Evolutionary conservation across 495 filamentous ascomycete species (phyloP), one percentile per base, ranked within the genome.

Genomic region (Pyrenula massariospora): DNA sequence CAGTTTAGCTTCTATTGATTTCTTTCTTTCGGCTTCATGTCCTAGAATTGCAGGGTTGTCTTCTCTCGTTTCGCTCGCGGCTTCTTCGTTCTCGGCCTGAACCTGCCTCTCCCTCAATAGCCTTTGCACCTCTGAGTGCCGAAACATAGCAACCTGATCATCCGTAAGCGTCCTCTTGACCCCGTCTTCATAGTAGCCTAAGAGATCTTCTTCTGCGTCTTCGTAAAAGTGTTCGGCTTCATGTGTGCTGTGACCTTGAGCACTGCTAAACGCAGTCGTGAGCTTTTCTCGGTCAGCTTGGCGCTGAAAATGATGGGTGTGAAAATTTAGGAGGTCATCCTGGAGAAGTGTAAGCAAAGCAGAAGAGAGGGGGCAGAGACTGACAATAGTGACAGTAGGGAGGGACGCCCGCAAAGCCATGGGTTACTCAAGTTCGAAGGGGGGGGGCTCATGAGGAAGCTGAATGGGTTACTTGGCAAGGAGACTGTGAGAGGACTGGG

Each of bases 121-220:
- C 8, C 76, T 63, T 63, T 95, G 83, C 49, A 97, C 79, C 70
- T 98, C 93, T 12, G 85, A 93, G 65, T 93, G 87, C 57, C 93
- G 76, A 65, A 97, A 96, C 47, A 95, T 93, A 19, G 77, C 82
- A 50, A 96, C 88, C 70, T 98, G 87, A 56, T 88, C 87, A 66
- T 96, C 88, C 1, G 94, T 97, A 53, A 98, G 73, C 5, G 91
- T 96, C 3, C 94, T 84, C 66, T 95, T 95, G 55, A 83, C 81
- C 12, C 94, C 92, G 60, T 97, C 91, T 3, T 79, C 73, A 64
- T 96, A 98, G 68, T 90, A 93, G 22, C 91, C 94, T 12, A 96
- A 77, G 8, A 74, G 85, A 60, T 93, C 86, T 15, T 88, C 31
- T 5, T 42, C 31, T 15, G 5, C 8, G 31, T 5, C 15, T 42